Evolutionary conservation across 352 stramenopile genomes (phyloP).

Genomic region (Globisporangium paddicum): DNA sequence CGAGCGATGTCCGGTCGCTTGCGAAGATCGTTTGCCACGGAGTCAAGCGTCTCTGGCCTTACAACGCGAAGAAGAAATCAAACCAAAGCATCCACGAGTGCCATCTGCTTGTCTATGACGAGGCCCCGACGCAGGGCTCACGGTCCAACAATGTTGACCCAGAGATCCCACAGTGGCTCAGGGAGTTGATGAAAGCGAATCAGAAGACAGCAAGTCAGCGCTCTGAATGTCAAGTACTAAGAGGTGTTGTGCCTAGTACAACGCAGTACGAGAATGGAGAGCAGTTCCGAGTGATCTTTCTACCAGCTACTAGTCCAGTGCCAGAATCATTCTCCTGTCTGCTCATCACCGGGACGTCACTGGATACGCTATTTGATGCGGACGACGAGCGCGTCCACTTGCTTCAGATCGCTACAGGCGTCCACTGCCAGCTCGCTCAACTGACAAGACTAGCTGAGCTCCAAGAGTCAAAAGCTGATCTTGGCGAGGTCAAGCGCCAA

Average conservation of each 20-base stretch:
- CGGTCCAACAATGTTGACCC: neutral
- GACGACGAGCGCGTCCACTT: conserved; percentile 9
- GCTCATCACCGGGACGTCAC: neutral
- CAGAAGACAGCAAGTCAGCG: neutral
- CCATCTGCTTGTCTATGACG: neutral
- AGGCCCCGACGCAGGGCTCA: neutral
- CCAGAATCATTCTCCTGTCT: neutral
- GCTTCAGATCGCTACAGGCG: conserved; percentile 5
- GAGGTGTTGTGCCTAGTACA: neutral
- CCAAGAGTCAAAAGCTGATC: neutral
- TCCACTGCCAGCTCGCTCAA: conserved; percentile 4
- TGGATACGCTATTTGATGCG: conserved; percentile 6
- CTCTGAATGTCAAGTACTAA: neutral
- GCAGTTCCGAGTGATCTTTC: conserved; percentile 2
- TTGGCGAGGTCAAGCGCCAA: neutral
- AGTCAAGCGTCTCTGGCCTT: conserved; percentile 10
- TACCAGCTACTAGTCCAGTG: neutral
- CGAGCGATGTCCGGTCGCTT: neutral
- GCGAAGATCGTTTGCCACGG: neutral
- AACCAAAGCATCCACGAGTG: conserved; percentile 1
- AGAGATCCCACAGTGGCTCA: conserved; percentile 2
- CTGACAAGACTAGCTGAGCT: neutral
- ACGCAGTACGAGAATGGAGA: neutral
- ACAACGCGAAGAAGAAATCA: neutral
- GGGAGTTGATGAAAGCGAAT: neutral